Base-by-base conservation (phyloP, 805 yeast species). In the Ogataea thermomethanolica region DNA sequence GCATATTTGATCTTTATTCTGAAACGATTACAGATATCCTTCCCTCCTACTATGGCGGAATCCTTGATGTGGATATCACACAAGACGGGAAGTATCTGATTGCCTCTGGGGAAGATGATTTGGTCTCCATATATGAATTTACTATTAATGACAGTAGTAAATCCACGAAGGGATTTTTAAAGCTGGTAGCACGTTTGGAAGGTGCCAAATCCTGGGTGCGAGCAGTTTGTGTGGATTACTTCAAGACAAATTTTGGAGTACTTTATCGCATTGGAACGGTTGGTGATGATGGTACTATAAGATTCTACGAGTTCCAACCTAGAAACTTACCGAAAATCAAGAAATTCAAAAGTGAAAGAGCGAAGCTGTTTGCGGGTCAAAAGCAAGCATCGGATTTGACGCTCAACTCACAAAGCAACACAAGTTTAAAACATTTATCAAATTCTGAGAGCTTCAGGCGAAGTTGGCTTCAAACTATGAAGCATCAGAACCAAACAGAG, bases 41-140 rank as follows among this genome's bases (percentile, higher is more conserved):
- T 25, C 78, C 85, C 4, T 73, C 82, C 25, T 81, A 79, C 52
- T 84, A 79, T 55, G 85, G 82, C 25, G 87, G 88, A 0, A 61
- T 81, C 8, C 59, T 73, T 23, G 71, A 76, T 48, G 56, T 74
- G 14, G 66, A 62, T 31, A 69, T 75, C 41, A 71, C 79, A 0
- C 62, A 64, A 3, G 81, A 76, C 49, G 71, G 67, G 25, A 69
- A 66, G 44, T 76, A 71, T 45, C 54, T 76, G 15, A 27, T 64
- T 9, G 58, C 69, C n/a, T 85, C 79, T 3, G 79, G 80, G 3
- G 74, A 73, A 48, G 81, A 76, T 53, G 82, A 76, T 46, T 51
- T 67, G 39, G 67, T 76, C 8, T 54, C 71, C 9, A 54, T 76
- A 4, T 73, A 67, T 56, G 70, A 70, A 25, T 47, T 68, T 21